Percentiles rank a stretch among this genome's conserved stretches.
These are phyloP conservation scores for Ophiocordyceps camponoti-leonardi DNA, from an alignment of 2,329 filamentous ascomycete genomes.

Conservation along the genomic window DNA sequence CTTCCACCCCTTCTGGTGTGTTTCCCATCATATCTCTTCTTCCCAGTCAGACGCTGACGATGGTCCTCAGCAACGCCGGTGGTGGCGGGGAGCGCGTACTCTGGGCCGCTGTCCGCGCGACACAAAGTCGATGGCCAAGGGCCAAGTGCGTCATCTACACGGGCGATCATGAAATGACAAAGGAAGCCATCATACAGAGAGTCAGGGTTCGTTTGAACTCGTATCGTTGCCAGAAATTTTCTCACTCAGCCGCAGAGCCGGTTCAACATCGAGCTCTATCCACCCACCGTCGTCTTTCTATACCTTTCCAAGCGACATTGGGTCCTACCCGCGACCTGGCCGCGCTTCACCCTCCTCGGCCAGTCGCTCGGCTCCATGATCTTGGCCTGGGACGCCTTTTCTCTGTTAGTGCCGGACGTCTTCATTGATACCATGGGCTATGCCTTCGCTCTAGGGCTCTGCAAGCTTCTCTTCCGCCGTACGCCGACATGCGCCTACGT, in stretches of 20 bases:
- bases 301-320: conserved; percentile 79
- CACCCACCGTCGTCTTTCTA: conserved; percentile 70
- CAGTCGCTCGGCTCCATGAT: conserved; percentile 81
- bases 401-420: conserved; percentile 78
- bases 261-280: conserved; percentile 82
- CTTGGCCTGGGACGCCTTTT: conserved; percentile 82
- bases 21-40: conserved; percentile 1
- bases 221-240: background rate
- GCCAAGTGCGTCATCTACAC: conserved; percentile 90
- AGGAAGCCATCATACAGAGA: conserved; percentile 57
- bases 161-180: conserved; percentile 78
- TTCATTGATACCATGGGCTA: conserved; percentile 99
- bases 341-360: conserved; percentile 82
- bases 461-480: conserved; percentile 61
- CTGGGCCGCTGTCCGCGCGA: conserved; percentile 87
- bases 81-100: conserved; percentile 91
- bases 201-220: conserved; percentile 40
- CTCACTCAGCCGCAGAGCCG: conserved; percentile 36
- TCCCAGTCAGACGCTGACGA: background rate
- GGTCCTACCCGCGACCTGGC: conserved; percentile 76
- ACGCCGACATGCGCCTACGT: conserved; percentile 87
- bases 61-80: conserved; percentile 59
- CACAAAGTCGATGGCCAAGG: conserved; percentile 73
- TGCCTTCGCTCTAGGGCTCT: conserved; percentile 72
- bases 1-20: conserved; percentile 93